Percentiles rank a stretch among this genome's conserved stretches.
Evolutionary conservation across 2,329 filamentous ascomycete genomes (phyloP).

Genomic region (Calycina herbarum): DNA sequence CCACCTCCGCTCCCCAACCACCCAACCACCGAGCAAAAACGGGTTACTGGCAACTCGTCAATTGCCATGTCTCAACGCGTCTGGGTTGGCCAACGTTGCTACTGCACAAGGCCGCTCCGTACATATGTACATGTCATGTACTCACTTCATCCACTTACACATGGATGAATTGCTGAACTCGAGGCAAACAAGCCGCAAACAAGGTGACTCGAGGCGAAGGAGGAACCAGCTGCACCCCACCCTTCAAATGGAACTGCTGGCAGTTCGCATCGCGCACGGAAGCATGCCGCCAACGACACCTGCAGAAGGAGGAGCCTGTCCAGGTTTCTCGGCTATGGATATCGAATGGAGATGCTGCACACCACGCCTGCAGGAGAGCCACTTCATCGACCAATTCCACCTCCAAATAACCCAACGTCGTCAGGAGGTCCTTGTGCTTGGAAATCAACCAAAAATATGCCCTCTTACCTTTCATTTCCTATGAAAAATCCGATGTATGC

Average conservation of each 20-base stretch:
- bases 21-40: not conserved
- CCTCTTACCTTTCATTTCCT: not conserved
- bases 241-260: not conserved
- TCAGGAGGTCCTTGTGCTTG: conserved; percentile 1
- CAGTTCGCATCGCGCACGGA: conserved; percentile 5
- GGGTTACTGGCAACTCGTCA: not conserved
- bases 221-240: not conserved
- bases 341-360: conserved; percentile 2
- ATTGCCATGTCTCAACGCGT: not conserved
- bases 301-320: not conserved
- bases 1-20: not conserved
- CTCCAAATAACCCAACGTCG: not conserved
- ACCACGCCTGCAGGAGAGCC: conserved; percentile 4
- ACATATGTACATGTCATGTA: conserved; percentile 6
- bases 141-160: conserved; percentile 2
- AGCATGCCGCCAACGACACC: not conserved
- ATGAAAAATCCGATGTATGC: not conserved
- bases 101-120: not conserved
- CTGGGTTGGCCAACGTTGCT: not conserved
- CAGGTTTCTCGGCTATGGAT: not conserved
- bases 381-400: not conserved
- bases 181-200: not conserved
- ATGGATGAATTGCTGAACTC: conserved; percentile 2
- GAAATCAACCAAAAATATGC: not conserved
- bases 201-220: conserved; percentile 5